Evolutionary conservation across 2,329 filamentous ascomycete genomes (phyloP).

Genomic region (Fusarium nygamai): DNA sequence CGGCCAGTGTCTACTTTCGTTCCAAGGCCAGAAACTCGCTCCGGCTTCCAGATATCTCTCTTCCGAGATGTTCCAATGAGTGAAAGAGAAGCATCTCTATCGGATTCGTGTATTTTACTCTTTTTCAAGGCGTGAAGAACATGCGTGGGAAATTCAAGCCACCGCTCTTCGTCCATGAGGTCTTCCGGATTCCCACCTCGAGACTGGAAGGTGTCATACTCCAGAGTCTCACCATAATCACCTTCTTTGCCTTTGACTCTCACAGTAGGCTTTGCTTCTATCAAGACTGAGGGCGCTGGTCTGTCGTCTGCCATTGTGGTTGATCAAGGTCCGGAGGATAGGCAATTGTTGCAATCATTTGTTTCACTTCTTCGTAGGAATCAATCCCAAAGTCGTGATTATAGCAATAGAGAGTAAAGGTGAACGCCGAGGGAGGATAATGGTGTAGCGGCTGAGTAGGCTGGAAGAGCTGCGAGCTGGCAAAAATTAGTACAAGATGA

Average conservation of each 20-base stretch:
- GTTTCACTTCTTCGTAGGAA: rapidly evolving
- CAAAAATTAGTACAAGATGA: background rate
- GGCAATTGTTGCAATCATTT: background rate
- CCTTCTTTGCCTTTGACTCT: background rate
- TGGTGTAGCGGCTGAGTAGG: background rate
- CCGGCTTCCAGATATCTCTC: background rate
- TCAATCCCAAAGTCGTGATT: rapidly evolving
- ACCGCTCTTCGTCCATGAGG: background rate
- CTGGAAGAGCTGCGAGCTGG: rapidly evolving
- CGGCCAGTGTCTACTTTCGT: background rate
- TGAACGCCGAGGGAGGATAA: background rate
- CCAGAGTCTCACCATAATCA: background rate
- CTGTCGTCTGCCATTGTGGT: rapidly evolving
- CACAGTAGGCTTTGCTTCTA: background rate
- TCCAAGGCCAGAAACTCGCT: background rate
- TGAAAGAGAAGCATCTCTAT: background rate
- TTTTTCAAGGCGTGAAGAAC: background rate
- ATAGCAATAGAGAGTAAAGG: rapidly evolving
- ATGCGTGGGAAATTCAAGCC: background rate
- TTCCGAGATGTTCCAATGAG: background rate
- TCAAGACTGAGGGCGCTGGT: rapidly evolving
- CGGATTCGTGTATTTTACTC: rapidly evolving
- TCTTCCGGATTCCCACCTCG: rapidly evolving
- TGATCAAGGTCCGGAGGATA: background rate
- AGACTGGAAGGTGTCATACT: background rate